These are phyloP conservation scores for Hyaloraphidium curvatum DNA, from an alignment of 192 early-diverging fungal species.

Conservation along the genomic window DNA sequence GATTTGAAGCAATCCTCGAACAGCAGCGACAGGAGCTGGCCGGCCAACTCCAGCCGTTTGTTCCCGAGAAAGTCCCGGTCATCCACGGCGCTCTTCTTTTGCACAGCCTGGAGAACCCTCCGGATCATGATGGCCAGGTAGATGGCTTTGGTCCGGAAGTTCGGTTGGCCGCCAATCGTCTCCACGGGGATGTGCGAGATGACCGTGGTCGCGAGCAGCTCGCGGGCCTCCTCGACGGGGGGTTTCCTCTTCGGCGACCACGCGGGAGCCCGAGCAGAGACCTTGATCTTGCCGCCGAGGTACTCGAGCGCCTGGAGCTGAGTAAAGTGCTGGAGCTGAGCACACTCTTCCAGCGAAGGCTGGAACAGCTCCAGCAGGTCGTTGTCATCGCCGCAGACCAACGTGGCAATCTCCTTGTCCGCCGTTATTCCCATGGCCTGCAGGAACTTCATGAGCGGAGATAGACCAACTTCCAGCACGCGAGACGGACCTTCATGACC, in stretches of 20 bases:
- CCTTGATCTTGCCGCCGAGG: conserved; percentile 61
- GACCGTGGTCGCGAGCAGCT: conserved; percentile 68
- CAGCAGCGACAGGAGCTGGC: conserved; percentile 75
- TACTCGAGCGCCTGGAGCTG: conserved; percentile 83
- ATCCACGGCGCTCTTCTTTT: conserved; percentile 63
- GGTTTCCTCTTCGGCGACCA: conserved; percentile 10
- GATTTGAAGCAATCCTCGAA: conserved; percentile 98
- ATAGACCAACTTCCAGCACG: neutral
- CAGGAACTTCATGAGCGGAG: neutral
- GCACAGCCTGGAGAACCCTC: conserved; percentile 69
- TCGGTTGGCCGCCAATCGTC: conserved; percentile 30
- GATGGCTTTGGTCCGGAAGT: conserved; percentile 80
- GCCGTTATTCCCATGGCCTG: conserved; percentile 82
- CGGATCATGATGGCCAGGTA: conserved; percentile 88
- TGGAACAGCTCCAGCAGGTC: conserved; percentile 64
- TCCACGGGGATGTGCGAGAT: conserved; percentile 80
- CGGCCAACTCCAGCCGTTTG: conserved; percentile 94
- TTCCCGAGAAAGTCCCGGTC: conserved; percentile 98
- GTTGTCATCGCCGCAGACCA: conserved; percentile 74
- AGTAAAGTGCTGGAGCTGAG: conserved; percentile 55
- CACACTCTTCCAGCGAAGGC: conserved; percentile 69
- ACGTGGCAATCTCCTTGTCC: conserved; percentile 84
- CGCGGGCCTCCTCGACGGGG: conserved; percentile 65
- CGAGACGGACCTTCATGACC: conserved; percentile 45
- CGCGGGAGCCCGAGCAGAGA: conserved; percentile 21